Evolutionary conservation across 148 eudicot species (phyloP).

Genomic region (Chenopodium album): DNA sequence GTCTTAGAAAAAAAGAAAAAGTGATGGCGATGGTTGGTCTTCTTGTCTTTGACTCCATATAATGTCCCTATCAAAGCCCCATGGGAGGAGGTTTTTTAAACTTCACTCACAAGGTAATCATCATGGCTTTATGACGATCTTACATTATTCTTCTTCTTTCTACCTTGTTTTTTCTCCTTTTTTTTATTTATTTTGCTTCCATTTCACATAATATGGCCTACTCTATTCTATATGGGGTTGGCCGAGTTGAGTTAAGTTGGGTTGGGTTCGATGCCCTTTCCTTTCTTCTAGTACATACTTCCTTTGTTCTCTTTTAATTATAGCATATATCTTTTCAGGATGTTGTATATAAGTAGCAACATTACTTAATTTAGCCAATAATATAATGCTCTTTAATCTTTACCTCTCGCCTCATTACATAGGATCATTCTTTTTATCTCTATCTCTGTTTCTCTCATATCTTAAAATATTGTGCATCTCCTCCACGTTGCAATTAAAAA

Average conservation of each 20-base stretch:
- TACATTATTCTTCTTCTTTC: constrained; percentile 7
- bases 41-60: constrained; percentile 65
- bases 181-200: constrained; percentile 52
- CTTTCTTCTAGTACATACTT: neutral
- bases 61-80: constrained; percentile 29
- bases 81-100: constrained; percentile 28
- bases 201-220: constrained; percentile 56
- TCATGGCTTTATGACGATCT: constrained; percentile 36
- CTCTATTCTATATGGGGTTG: neutral
- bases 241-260: neutral
- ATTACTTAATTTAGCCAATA: no score
- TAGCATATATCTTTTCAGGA: no score
- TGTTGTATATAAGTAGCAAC: no score
- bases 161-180: neutral
- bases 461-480: no score
- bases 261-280: neutral
- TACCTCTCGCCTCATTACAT: no score
- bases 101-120: constrained; percentile 77
- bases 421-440: no score
- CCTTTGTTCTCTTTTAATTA: no score
- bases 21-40: constrained; percentile 39
- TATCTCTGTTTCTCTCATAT: no score
- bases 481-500: no score
- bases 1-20: neutral
- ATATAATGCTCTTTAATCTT: no score